These are phyloP conservation scores for Lindgomyces ingoldianus DNA, from an alignment of 495 filamentous ascomycete species.

Conservation along the genomic window DNA sequence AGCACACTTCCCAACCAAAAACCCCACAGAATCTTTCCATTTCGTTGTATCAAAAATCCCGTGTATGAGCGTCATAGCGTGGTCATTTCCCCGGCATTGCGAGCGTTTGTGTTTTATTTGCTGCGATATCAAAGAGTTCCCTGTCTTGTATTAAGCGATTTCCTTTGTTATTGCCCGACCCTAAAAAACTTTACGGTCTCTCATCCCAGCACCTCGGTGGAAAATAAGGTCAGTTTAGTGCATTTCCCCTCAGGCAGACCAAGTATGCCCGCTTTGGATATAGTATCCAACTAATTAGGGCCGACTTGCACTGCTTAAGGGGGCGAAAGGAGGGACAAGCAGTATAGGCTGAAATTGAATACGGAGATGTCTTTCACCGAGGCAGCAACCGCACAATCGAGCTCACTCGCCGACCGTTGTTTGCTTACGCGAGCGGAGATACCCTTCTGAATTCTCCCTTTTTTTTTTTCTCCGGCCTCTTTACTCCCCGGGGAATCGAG, in stretches of 20 bases:
- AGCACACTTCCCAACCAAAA: background rate
- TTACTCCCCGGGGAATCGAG: constrained; percentile 7
- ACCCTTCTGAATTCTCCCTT: constrained; percentile 37
- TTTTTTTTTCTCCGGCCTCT: constrained; percentile 4
- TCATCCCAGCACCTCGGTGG: constrained; percentile 16
- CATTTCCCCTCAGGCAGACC: constrained; percentile 5
- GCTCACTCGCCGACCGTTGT: constrained; percentile 34
- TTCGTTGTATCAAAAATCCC: constrained; percentile 38
- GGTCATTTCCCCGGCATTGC: constrained; percentile 39
- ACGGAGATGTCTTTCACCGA: constrained; percentile 9
- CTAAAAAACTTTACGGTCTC: constrained; percentile 13
- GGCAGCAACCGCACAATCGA: constrained; percentile 19
- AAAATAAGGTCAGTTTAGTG: constrained; percentile 28
- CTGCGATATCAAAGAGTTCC: constrained; percentile 33
- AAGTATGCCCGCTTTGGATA: constrained; percentile 22
- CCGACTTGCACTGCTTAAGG: constrained; percentile 8
- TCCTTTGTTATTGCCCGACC: constrained; percentile 33
- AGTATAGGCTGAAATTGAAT: constrained; percentile 30
- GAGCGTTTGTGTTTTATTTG: constrained; percentile 36
- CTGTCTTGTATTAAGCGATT: constrained; percentile 31
- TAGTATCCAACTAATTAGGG: constrained; percentile 36
- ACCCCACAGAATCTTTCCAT: background rate
- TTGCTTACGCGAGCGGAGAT: constrained; percentile 36
- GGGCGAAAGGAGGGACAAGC: constrained; percentile 4
- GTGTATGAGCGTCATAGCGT: constrained; percentile 46